These are phyloP conservation scores for Iris macrosiphon DNA, from an alignment of 106 monocot species.

Conservation along the genomic window DNA sequence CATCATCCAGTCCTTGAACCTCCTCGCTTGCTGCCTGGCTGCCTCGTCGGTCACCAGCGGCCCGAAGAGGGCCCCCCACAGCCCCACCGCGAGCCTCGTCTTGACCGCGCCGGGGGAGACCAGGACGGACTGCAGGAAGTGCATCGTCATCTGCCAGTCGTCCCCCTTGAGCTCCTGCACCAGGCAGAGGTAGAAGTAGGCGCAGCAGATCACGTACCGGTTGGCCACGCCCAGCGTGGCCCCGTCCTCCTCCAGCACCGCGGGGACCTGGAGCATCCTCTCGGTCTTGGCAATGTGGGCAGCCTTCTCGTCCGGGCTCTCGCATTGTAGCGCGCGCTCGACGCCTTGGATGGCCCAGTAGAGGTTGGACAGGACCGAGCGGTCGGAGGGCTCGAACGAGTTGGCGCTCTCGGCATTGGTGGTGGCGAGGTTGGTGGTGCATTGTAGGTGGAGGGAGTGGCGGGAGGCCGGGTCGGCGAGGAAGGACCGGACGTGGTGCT, in stretches of 20 bases:
- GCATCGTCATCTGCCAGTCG: constrained; percentile 85
- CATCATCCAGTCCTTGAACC: constrained; percentile 94
- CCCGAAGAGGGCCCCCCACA: constrained; percentile 48
- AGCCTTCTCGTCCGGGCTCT: constrained; percentile 7
- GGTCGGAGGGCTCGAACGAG: constrained; percentile 43
- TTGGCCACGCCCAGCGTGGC: constrained; percentile 60
- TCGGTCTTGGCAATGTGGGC: constrained; percentile 32
- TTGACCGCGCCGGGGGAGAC: constrained; percentile 45
- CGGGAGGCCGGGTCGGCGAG: constrained; percentile 38
- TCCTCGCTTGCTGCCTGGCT: constrained; percentile 56
- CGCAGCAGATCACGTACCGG: constrained; percentile 57
- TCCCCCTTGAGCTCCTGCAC: constrained; percentile 58
- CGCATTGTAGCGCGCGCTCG: constrained; percentile 21
- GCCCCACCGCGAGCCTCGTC: constrained; percentile 52
- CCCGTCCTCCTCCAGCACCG: constrained; percentile 72
- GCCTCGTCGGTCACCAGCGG: constrained; percentile 13
- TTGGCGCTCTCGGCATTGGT: neutral
- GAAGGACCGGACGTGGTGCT: constrained; percentile 38
- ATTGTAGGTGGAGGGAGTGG: constrained; percentile 28
- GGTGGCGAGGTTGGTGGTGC: constrained; percentile 24
- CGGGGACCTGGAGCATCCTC: constrained; percentile 84
- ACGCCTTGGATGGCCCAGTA: constrained; percentile 59
- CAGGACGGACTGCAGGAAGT: constrained; percentile 67
- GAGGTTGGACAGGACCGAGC: constrained; percentile 69
- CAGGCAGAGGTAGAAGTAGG: constrained; percentile 79